Percentiles rank a stretch among this genome's conserved stretches.
phyloP scores from a whole-genome alignment of 306 rosid genomes.

The Purshia tridentata region DNA sequence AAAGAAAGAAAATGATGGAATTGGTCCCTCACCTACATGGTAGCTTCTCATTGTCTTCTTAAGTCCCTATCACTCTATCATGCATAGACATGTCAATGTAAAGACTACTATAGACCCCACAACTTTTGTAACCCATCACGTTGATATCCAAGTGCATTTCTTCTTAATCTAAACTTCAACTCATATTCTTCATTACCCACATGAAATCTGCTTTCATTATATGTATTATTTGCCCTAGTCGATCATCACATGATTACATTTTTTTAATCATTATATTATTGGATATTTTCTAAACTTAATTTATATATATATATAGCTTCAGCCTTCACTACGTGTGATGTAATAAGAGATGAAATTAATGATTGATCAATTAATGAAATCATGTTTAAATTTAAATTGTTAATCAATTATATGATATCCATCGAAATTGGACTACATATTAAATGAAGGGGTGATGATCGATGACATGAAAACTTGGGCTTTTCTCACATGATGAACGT shows the following conservation, averaged over 20 bases:
- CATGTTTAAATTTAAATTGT: too few relatives aligned
- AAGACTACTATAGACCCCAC: constrained; percentile 54
- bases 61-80: constrained; percentile 47
- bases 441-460: not conserved
- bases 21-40: constrained; percentile 64
- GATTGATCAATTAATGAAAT: too few relatives aligned
- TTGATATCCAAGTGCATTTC: constrained; percentile 39
- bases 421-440: constrained; percentile 1
- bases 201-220: not conserved
- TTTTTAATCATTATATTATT: too few relatives aligned
- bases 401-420: not conserved
- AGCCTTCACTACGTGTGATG: too few relatives aligned
- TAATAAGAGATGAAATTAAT: too few relatives aligned
- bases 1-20: constrained; percentile 20
- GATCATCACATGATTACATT: too few relatives aligned
- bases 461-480: constrained; percentile 8
- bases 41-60: constrained; percentile 43
- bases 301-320: too few relatives aligned
- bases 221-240: too few relatives aligned
- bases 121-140: constrained; percentile 53
- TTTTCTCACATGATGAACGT: constrained; percentile 26
- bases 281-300: too few relatives aligned
- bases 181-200: not conserved
- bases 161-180: not conserved
- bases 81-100: constrained; percentile 44